Percentiles rank a stretch among this genome's conserved stretches.
phyloP scores from a whole-genome alignment of 306 rosid genomes.

The Phaseolus lunatus region DNA sequence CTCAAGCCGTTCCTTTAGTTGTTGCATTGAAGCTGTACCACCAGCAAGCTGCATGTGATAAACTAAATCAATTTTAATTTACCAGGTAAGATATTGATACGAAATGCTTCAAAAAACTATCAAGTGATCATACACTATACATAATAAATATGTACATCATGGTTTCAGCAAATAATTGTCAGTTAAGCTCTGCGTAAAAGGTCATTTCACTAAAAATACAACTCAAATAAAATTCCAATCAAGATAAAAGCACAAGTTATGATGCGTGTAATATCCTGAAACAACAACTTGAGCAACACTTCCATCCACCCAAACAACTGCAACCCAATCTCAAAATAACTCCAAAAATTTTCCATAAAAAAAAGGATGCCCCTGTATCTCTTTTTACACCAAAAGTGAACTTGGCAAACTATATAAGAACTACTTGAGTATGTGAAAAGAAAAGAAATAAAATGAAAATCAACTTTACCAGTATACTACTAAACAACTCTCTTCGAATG shows the following conservation, averaged over 20 bases:
- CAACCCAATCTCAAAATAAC: conserved; percentile 13
- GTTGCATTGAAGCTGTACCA: conserved; percentile 99
- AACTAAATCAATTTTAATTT: conserved; percentile 33
- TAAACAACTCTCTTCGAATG: conserved; percentile 94
- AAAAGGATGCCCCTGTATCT: conserved; percentile 1
- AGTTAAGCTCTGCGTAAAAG: conserved; percentile 6
- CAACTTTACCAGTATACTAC: conserved; percentile 88
- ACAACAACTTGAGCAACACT: background rate
- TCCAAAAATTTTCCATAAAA: background rate
- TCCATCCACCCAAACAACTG: background rate
- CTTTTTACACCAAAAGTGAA: conserved; percentile 15
- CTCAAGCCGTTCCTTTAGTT: conserved; percentile 95
- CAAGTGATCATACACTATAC: conserved; percentile 20
- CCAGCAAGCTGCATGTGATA: conserved; percentile 84
- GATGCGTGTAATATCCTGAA: background rate
- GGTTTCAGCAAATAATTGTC: conserved; percentile 23
- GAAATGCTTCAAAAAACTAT: conserved; percentile 31
- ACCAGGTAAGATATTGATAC: background rate
- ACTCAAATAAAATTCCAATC: conserved; percentile 27
- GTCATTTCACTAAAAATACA: conserved; percentile 19
- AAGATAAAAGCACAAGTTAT: background rate
- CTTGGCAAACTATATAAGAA: conserved; percentile 28
- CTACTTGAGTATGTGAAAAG: conserved; percentile 2
- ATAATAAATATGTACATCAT: conserved; percentile 2
- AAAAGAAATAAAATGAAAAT: conserved; percentile 31